Conservation (phyloP, 345 rosid genomes). For the Gossypium australe region DNA sequence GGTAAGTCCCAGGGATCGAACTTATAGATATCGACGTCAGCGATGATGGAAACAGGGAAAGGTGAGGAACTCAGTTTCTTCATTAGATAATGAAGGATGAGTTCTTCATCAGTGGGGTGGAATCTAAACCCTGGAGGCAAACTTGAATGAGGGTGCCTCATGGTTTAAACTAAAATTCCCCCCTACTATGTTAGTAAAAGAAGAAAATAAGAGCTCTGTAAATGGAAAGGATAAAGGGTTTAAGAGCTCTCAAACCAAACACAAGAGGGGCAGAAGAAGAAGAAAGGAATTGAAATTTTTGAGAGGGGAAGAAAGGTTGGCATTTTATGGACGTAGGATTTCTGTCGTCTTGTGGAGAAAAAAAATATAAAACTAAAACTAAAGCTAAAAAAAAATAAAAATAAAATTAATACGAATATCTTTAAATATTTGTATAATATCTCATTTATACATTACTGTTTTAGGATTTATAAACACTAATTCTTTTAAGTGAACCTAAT, state of each 20-base stretch:
- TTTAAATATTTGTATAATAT: too few species aligned
- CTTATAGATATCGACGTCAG: slow-evolving; percentile 92
- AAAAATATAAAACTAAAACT: background rate
- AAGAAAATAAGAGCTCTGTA: background rate
- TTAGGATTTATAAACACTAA: too few species aligned
- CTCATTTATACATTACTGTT: too few species aligned
- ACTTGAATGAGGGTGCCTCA: slow-evolving; percentile 58
- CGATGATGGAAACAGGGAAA: slow-evolving; percentile 73
- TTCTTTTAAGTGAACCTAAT: too few species aligned
- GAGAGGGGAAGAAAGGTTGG: slow-evolving; percentile 36
- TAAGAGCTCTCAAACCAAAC: slow-evolving; percentile 1
- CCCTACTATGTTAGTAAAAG: background rate
- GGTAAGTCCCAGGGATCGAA: slow-evolving; percentile 95
- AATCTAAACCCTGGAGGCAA: slow-evolving; percentile 97
- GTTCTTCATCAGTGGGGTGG: slow-evolving; percentile 97
- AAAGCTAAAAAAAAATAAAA: background rate
- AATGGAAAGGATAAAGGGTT: background rate
- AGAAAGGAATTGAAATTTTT: slow-evolving; percentile 59
- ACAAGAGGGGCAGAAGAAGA: background rate
- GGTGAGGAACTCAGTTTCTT: slow-evolving; percentile 60
- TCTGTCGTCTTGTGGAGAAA: slow-evolving; percentile 45
- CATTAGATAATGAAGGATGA: slow-evolving; percentile 78
- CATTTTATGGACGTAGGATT: slow-evolving; percentile 56
- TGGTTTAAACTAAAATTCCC: slow-evolving; percentile 10
- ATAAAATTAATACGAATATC: slow-evolving; percentile 11